Percentiles rank a stretch among this genome's conserved stretches.
Evolutionary conservation across 177 flowering plant genomes (phyloP).

Genomic region (Vitis hybrid): DNA sequence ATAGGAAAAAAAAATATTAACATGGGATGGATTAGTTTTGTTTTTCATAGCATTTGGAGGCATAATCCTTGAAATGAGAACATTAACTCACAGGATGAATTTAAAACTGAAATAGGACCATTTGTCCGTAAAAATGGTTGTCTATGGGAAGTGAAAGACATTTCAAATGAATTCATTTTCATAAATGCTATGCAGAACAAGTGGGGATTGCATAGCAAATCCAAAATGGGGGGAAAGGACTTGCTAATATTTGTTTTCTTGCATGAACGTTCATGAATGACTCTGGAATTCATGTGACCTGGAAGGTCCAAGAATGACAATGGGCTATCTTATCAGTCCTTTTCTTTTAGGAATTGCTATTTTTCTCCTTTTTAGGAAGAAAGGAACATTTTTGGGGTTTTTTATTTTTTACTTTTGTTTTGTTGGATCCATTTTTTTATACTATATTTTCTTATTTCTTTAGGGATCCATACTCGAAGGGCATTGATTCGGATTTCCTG

Average conservation of each 20-base stretch:
- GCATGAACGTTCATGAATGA: background rate
- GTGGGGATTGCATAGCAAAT: no score
- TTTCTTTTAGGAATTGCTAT: background rate
- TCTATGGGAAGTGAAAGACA: background rate
- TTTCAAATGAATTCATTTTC: background rate
- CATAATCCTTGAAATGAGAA: background rate
- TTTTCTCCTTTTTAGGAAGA: no score
- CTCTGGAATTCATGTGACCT: background rate
- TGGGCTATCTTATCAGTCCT: background rate
- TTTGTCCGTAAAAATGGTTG: background rate
- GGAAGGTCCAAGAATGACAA: background rate
- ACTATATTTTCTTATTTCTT: conserved; percentile 7
- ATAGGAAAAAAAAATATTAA: no score
- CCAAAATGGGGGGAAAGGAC: no score
- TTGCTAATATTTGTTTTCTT: no score
- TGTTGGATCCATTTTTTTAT: background rate
- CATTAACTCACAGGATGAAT: background rate
- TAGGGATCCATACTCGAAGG: conserved; percentile 87
- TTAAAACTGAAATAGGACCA: no score
- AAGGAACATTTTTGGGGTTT: background rate
- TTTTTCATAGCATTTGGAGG: background rate
- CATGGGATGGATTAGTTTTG: background rate
- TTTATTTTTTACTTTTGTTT: background rate
- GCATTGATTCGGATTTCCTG: conserved; percentile 49
- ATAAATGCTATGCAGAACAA: no score